These are phyloP conservation scores for Mycoemilia scoparia DNA, from an alignment of 192 early-diverging fungal species.

Conservation along the genomic window DNA sequence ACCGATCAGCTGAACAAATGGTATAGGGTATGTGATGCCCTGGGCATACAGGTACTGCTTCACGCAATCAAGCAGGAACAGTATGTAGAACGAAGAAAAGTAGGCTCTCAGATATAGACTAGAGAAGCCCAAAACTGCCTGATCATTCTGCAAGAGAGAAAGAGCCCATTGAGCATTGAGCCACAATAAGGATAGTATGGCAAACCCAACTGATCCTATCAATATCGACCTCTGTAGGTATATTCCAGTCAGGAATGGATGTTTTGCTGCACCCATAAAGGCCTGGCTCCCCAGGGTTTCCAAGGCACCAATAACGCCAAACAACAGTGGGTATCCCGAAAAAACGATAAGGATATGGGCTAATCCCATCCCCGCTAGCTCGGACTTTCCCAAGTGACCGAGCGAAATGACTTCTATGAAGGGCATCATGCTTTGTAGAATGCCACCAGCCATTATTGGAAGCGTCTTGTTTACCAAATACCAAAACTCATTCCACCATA, in stretches of 20 bases:
- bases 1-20: slow-evolving; percentile 19
- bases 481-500: slow-evolving; percentile 13
- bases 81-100: slow-evolving; percentile 21
- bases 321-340: slow-evolving; percentile 54
- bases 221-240: slow-evolving; percentile 68
- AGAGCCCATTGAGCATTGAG: slow-evolving; percentile 13
- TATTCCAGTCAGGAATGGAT: slow-evolving; percentile 35
- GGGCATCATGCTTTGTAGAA: slow-evolving; percentile 41
- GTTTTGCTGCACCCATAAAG: slow-evolving; percentile 37
- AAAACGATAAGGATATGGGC: slow-evolving; percentile 55
- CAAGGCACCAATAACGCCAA: slow-evolving; percentile 52
- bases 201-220: slow-evolving; percentile 33
- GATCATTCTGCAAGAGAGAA: too few species aligned
- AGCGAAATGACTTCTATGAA: slow-evolving; percentile 43
- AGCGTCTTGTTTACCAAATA: slow-evolving; percentile 15
- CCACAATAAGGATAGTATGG: slow-evolving; percentile 14
- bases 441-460: slow-evolving; percentile 41
- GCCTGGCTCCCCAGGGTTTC: slow-evolving; percentile 64
- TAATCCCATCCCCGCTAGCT: slow-evolving; percentile 48
- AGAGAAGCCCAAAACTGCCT: too few species aligned
- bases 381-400: slow-evolving; percentile 37
- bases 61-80: slow-evolving; percentile 9
- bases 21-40: slow-evolving; percentile 23
- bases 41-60: slow-evolving; percentile 23
- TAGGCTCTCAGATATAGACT: slow-evolving; percentile 34